phyloP scores from a whole-genome alignment of 2,329 filamentous ascomycete species.

The Fusarium agapanthi region DNA sequence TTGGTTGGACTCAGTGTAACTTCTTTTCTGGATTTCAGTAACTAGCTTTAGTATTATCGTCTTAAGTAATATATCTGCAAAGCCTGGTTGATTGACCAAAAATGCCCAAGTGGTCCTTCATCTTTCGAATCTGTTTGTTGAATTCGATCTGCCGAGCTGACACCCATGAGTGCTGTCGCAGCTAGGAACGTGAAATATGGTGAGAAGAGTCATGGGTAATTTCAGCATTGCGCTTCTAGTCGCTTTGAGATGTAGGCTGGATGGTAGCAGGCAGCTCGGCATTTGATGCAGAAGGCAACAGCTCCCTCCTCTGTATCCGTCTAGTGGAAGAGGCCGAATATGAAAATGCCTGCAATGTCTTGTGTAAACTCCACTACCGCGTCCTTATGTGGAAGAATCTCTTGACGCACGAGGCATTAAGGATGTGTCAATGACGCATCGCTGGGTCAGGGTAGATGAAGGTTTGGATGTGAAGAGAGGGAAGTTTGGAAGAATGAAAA shows the following conservation, averaged over 20 bases:
- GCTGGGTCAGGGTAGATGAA: no score
- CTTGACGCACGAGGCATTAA: neutral
- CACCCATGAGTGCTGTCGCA: neutral
- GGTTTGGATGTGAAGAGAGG: no score
- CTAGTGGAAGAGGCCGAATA: neutral
- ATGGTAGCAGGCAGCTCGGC: no score
- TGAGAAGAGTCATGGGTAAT: neutral
- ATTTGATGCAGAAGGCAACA: neutral
- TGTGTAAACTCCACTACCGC: neutral
- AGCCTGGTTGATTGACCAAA: neutral
- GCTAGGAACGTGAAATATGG: neutral
- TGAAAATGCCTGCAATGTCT: neutral
- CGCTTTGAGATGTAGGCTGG: neutral
- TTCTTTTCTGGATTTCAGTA: neutral
- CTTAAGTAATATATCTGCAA: neutral
- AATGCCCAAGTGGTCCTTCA: neutral
- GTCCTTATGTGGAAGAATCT: neutral
- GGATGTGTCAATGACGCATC: neutral
- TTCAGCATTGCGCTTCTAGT: neutral
- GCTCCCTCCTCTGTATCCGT: no score
- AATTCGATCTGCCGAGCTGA: neutral
- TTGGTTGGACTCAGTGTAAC: neutral
- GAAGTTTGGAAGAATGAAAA: no score
- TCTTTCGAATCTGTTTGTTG: neutral
- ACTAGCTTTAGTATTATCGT: neutral